Percentiles rank a stretch among this genome's conserved stretches.
These are phyloP conservation scores for Diatrype stigma DNA, from an alignment of 2,329 filamentous ascomycete species.

Conservation along the genomic window DNA sequence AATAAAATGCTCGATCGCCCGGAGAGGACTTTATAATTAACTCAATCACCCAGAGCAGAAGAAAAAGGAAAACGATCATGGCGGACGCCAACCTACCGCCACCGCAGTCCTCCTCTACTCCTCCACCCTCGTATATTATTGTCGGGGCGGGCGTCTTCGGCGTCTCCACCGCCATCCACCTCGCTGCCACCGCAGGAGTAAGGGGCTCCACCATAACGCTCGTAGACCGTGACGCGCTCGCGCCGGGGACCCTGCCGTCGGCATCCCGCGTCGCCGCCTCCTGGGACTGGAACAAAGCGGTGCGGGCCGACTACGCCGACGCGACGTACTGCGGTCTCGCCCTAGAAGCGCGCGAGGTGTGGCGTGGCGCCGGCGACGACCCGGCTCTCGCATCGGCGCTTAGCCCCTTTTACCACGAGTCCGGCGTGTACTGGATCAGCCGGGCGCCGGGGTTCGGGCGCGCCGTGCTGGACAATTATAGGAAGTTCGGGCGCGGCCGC, in stretches of 20 bases:
- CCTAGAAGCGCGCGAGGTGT: slow-evolving; percentile 61
- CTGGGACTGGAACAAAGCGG: slow-evolving; percentile 70
- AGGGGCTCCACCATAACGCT: slow-evolving; percentile 51
- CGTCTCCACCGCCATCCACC: slow-evolving; percentile 60
- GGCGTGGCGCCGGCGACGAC: slow-evolving; percentile 25
- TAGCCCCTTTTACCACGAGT: slow-evolving; percentile 44
- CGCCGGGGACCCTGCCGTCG: slow-evolving; percentile 32
- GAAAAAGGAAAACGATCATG: too few species aligned
- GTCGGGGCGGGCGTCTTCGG: slow-evolving; percentile 64
- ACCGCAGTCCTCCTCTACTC: neutral
- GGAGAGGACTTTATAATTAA: too few species aligned
- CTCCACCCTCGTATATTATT: slow-evolving; percentile 45
- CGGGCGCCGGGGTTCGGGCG: slow-evolving; percentile 19
- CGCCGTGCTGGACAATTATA: slow-evolving; percentile 30
- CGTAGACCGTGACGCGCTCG: slow-evolving; percentile 51
- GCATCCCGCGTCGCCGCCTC: slow-evolving; percentile 50
- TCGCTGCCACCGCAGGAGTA: slow-evolving; percentile 44
- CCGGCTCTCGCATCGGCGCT: slow-evolving; percentile 19
- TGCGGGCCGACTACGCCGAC: slow-evolving; percentile 66
- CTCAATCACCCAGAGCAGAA: too few species aligned
- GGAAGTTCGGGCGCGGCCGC: slow-evolving; percentile 19
- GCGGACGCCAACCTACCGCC: neutral
- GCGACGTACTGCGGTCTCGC: slow-evolving; percentile 60
- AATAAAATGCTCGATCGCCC: too few species aligned
- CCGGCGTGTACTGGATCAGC: slow-evolving; percentile 42